Evolutionary conservation across 352 stramenopile species (phyloP).

Genomic region (Globisporangium nagaii): DNA sequence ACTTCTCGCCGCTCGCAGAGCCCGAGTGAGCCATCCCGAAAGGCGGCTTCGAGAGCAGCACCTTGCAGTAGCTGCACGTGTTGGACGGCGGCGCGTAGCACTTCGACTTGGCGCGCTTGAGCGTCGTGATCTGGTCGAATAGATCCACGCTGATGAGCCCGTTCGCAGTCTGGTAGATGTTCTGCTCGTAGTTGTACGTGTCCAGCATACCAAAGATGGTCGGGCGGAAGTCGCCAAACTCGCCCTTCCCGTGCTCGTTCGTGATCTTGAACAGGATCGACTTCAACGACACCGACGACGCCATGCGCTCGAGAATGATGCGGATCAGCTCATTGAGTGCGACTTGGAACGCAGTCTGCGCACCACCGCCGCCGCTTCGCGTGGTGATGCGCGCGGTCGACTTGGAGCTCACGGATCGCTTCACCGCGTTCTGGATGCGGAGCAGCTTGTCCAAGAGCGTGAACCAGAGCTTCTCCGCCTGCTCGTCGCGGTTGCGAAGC

Average conservation of each 20-base stretch:
- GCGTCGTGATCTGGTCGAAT: constrained; percentile 77
- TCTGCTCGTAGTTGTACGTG: constrained; percentile 90
- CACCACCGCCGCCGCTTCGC: constrained; percentile 49
- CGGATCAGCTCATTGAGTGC: constrained; percentile 90
- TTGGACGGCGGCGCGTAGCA: constrained; percentile 72
- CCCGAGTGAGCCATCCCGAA: constrained; percentile 83
- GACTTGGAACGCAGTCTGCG: constrained; percentile 85
- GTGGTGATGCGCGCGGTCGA: constrained; percentile 54
- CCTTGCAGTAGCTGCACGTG: constrained; percentile 76
- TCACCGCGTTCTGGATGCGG: constrained; percentile 90
- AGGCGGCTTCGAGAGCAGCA: constrained; percentile 71
- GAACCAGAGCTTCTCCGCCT: constrained; percentile 94
- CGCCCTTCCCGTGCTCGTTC: constrained; percentile 89
- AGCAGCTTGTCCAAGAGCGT: constrained; percentile 91
- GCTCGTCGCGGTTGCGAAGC: constrained; percentile 75
- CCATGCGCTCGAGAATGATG: constrained; percentile 93
- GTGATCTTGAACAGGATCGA: constrained; percentile 95
- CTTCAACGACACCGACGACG: constrained; percentile 89
- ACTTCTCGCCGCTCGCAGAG: constrained; percentile 62
- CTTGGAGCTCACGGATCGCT: constrained; percentile 81
- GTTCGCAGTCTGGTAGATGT: constrained; percentile 86
- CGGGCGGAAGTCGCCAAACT: constrained; percentile 92
- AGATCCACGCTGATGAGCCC: constrained; percentile 79
- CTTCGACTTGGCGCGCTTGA: constrained; percentile 69
- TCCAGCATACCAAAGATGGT: constrained; percentile 94